A percentile compares a stretch with the other conserved stretches of the same genome.
Conservation (phyloP, 176 grass and related monocot genomes). For the Juncus effusus region DNA sequence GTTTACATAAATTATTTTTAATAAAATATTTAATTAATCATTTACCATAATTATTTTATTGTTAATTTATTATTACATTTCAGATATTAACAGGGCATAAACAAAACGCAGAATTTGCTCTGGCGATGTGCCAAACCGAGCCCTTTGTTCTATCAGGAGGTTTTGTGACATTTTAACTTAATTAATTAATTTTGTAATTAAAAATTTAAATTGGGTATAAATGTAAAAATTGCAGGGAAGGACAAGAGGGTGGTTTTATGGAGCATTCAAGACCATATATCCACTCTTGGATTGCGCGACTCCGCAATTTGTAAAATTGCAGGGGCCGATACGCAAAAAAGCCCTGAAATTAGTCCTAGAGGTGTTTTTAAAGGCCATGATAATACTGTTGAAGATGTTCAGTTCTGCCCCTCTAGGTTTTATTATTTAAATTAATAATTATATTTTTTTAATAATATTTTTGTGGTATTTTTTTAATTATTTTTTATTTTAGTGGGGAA, state of each 20-base stretch:
- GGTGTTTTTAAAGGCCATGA: constrained; percentile 77
- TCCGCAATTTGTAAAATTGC: constrained; percentile 40
- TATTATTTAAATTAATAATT: constrained; percentile 13
- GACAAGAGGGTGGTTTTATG: constrained; percentile 89
- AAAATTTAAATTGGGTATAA: background rate
- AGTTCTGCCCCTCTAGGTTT: constrained; percentile 89
- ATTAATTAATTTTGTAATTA: background rate
- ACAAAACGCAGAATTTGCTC: constrained; percentile 90
- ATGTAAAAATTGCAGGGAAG: constrained; percentile 51
- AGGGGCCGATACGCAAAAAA: constrained; percentile 54
- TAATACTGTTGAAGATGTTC: constrained; percentile 91
- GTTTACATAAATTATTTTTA: constrained; percentile 37
- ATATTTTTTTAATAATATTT: constrained; percentile 22
- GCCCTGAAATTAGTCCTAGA: constrained; percentile 70
- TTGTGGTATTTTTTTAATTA: constrained; percentile 9
- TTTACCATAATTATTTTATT: background rate
- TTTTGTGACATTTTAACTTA: constrained; percentile 18
- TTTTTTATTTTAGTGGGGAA: constrained; percentile 55
- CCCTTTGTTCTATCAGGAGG: constrained; percentile 95
- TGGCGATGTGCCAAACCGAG: constrained; percentile 91
- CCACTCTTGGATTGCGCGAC: constrained; percentile 41
- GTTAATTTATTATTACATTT: constrained; percentile 24
- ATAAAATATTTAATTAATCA: constrained; percentile 15
- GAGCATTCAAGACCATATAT: constrained; percentile 89
- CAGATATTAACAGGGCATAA: constrained; percentile 86